phyloP scores from a whole-genome alignment of 208 protist genomes.

The Trypanosoma mega region DNA sequence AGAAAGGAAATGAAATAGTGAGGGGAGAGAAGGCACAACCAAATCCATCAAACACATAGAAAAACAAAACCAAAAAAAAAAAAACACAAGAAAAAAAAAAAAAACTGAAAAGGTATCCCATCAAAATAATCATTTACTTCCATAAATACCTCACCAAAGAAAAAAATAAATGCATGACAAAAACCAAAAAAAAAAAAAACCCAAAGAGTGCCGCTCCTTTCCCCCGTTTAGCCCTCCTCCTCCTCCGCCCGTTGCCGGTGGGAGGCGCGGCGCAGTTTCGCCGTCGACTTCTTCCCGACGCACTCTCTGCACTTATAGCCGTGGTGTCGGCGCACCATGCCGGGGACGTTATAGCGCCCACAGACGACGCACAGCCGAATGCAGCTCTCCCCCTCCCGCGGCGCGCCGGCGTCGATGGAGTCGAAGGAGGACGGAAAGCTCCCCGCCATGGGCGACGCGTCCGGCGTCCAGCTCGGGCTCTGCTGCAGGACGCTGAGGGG shows the following conservation, averaged over 20 bases:
- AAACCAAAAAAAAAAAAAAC: background rate
- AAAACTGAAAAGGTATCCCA: too few relatives aligned
- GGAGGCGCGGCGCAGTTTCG: conserved; percentile 47
- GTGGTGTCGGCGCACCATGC: conserved; percentile 63
- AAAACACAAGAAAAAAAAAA: too few relatives aligned
- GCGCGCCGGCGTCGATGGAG: background rate
- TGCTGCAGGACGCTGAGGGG: conserved; percentile 29
- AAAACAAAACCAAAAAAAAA: too few relatives aligned
- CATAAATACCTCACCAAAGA: background rate
- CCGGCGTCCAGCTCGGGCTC: background rate
- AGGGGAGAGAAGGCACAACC: too few relatives aligned
- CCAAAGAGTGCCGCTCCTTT: background rate
- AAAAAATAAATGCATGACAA: background rate
- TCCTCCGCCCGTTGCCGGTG: background rate
- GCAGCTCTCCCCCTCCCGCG: background rate
- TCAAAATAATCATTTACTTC: too few relatives aligned
- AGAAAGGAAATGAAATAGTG: background rate
- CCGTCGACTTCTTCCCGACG: conserved; percentile 76
- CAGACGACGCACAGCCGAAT: conserved; percentile 81
- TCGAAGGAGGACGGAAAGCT: conserved; percentile 17
- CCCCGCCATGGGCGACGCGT: background rate
- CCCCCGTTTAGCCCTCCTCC: background rate
- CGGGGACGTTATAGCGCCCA: conserved; percentile 73
- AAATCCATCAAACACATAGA: too few relatives aligned
- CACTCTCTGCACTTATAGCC: conserved; percentile 89